These are phyloP conservation scores for Claviceps spartinae DNA, from an alignment of 2,329 filamentous ascomycete genomes.

Conservation along the genomic window DNA sequence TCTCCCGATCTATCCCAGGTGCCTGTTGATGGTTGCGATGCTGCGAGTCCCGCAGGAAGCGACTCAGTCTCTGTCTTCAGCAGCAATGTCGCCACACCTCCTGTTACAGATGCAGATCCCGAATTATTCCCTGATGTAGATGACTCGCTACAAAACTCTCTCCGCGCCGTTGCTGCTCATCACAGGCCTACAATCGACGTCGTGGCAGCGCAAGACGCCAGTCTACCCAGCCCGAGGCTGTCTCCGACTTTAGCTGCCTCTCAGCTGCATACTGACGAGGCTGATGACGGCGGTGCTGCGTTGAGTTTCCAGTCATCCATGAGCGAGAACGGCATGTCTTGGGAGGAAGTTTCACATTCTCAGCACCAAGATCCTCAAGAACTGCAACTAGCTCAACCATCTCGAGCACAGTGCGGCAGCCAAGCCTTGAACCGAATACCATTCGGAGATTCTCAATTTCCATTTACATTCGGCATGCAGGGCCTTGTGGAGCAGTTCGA, in stretches of 20 bases:
- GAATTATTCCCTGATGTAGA: slow-evolving; percentile 44
- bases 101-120: slow-evolving; percentile 58
- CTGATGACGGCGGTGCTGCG: slow-evolving; percentile 26
- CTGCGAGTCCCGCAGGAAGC: slow-evolving; percentile 38
- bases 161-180: slow-evolving; percentile 33
- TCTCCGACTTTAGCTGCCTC: slow-evolving; percentile 78
- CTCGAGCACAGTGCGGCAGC: slow-evolving; percentile 11
- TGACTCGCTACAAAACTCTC: slow-evolving; percentile 32
- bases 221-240: slow-evolving; percentile 83
- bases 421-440: not conserved
- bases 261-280: slow-evolving; percentile 34
- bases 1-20: slow-evolving; percentile 30
- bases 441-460: slow-evolving; percentile 6
- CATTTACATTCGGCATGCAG: slow-evolving; percentile 62
- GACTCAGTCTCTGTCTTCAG: slow-evolving; percentile 47
- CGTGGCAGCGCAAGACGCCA: slow-evolving; percentile 70
- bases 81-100: slow-evolving; percentile 57
- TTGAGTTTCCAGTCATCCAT: slow-evolving; percentile 19
- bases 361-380: slow-evolving; percentile 15
- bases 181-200: slow-evolving; percentile 48
- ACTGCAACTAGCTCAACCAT: slow-evolving; percentile 7
- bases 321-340: slow-evolving; percentile 17
- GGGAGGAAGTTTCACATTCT: slow-evolving; percentile 29
- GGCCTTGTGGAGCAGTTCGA: slow-evolving; percentile 83
- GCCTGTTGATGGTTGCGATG: slow-evolving; percentile 26